These are phyloP conservation scores for Chalciporus piperatus DNA, from an alignment of 768 basidiomycete genomes.

Conservation along the genomic window DNA sequence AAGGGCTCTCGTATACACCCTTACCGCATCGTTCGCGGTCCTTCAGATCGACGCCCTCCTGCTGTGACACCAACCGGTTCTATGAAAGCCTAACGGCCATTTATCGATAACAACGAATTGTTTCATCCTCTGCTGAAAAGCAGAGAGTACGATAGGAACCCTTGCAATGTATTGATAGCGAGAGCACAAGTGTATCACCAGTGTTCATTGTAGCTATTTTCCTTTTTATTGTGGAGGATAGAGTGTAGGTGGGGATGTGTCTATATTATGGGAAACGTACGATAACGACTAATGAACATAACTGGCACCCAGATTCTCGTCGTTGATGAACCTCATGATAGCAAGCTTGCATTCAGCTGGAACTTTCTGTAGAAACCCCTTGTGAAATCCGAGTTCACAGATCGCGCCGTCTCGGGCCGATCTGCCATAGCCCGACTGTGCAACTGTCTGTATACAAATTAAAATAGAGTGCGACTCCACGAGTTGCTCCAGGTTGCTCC, in stretches of 20 bases:
- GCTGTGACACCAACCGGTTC: not conserved
- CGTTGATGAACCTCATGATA: too few relatives aligned
- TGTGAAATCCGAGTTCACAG: too few relatives aligned
- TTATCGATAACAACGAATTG: not conserved
- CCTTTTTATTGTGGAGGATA: not conserved
- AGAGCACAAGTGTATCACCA: conserved; percentile 14
- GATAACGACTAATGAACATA: not conserved
- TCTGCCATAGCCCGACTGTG: too few relatives aligned
- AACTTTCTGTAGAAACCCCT: too few relatives aligned
- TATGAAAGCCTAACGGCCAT: not conserved
- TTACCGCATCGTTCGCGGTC: conserved; percentile 44
- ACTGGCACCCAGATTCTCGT: not conserved
- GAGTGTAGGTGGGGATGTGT: not conserved
- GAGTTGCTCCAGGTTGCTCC: too few relatives aligned
- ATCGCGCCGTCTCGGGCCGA: too few relatives aligned
- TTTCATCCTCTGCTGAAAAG: too few relatives aligned
- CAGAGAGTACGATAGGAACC: not conserved
- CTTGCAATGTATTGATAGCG: conserved; percentile 18
- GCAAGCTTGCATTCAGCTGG: too few relatives aligned
- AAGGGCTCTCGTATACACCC: conserved; percentile 54
- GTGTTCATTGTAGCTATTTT: conserved; percentile 1
- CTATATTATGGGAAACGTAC: not conserved
- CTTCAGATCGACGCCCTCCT: conserved; percentile 11
- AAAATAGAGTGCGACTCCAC: too few relatives aligned
- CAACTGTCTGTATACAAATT: too few relatives aligned